Evolutionary conservation across 257 asterid genomes (phyloP).

Genomic region (Eustoma russellianum): DNA sequence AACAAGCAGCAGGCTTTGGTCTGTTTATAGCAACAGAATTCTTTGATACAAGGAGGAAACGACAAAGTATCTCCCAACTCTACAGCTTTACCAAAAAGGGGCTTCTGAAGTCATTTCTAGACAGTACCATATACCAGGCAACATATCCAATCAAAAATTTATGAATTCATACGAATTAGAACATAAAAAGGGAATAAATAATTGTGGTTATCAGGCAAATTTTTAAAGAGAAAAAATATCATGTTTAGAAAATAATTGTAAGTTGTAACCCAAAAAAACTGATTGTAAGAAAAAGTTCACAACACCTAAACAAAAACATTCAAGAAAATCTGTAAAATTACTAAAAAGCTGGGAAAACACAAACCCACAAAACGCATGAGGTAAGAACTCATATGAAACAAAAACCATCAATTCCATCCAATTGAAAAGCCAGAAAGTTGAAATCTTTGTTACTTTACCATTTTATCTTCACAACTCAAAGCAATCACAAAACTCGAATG

Average conservation of each 20-base stretch:
- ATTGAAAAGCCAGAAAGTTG: slow-evolving; percentile 6
- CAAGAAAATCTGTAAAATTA: no score
- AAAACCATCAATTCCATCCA: slow-evolving; percentile 4
- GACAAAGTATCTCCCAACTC: slow-evolving; percentile 9
- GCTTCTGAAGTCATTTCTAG: slow-evolving; percentile 9
- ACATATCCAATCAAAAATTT: slow-evolving; percentile 9
- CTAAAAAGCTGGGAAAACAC: no score
- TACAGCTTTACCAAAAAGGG: background rate
- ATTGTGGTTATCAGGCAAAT: no score
- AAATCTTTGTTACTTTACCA: slow-evolving; percentile 12
- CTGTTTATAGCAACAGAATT: slow-evolving; percentile 19
- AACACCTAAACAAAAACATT: no score
- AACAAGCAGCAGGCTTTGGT: no score
- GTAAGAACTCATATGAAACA: background rate
- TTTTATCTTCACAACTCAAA: slow-evolving; percentile 8
- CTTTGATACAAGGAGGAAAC: slow-evolving; percentile 20
- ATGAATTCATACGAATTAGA: no score
- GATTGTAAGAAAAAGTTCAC: no score
- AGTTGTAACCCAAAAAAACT: no score
- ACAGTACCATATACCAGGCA: slow-evolving; percentile 6
- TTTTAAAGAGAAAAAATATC: no score
- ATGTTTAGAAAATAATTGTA: no score
- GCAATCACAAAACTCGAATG: background rate
- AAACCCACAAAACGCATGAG: no score
- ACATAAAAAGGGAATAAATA: no score